A percentile compares a stretch with the other conserved stretches of the same genome.
phyloP scores from a whole-genome alignment of 202 grass and related monocot species.

The Digitaria exilis region DNA sequence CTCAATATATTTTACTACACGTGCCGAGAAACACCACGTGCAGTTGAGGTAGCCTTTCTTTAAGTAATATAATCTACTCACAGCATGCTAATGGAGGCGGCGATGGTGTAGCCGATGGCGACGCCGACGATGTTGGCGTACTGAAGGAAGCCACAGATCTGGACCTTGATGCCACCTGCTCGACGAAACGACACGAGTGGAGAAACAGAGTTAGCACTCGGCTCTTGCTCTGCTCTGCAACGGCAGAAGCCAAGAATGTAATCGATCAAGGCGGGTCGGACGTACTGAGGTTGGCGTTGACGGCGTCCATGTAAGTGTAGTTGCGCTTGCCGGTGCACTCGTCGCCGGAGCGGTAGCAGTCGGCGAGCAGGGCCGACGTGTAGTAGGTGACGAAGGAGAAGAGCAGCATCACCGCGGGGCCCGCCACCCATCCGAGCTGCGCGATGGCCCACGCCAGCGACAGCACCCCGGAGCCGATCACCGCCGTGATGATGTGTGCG shows the following conservation, averaged over 20 bases:
- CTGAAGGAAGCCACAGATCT: constrained; percentile 79
- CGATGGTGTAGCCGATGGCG: constrained; percentile 97
- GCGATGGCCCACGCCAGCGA: constrained; percentile 93
- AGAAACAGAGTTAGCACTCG: constrained; percentile 25
- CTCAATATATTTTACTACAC: no score
- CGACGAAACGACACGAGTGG: constrained; percentile 2
- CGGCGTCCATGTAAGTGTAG: constrained; percentile 97
- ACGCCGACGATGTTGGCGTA: constrained; percentile 95
- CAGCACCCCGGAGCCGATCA: constrained; percentile 89
- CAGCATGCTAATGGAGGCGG: constrained; percentile 97
- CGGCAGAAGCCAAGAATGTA: not conserved
- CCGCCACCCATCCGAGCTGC: constrained; percentile 93
- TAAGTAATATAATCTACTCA: constrained; percentile 37
- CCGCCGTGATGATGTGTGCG: constrained; percentile 94
- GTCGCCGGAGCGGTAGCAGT: constrained; percentile 92
- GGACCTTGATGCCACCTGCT: constrained; percentile 88
- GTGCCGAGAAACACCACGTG: not conserved
- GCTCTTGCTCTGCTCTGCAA: constrained; percentile 18
- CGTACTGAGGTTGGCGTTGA: constrained; percentile 77
- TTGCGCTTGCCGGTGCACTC: constrained; percentile 75
- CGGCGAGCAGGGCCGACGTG: constrained; percentile 72
- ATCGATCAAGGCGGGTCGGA: not conserved
- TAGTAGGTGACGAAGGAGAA: constrained; percentile 96
- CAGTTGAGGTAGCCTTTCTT: not conserved
- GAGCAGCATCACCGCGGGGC: constrained; percentile 88